Base-by-base conservation (phyloP, 1,284 basidiomycete genomes). In the Rhodotorula sp. region DNA sequence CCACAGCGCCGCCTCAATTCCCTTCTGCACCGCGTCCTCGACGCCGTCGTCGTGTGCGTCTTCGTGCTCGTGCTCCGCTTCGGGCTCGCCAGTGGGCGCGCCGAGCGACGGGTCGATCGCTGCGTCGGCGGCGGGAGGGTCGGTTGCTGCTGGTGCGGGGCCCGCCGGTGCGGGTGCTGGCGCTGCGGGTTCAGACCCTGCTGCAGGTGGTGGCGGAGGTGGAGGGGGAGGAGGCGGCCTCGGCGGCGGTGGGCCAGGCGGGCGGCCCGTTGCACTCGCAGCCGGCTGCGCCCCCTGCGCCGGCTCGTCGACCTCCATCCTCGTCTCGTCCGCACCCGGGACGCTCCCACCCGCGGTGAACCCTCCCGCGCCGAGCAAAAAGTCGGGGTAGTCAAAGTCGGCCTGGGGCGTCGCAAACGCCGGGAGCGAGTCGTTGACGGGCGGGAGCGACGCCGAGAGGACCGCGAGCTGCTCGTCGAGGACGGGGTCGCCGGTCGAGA, bases 371-470 rank as follows among this genome's bases (percentile, higher is more conserved):
- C 48, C 56, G 34, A 64, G 54, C 14, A 64, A 41, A 23, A 56
- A 64, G 0, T 64, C 63, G 54, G 63, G 63, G 23, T 64, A 64
- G 55, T 64, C 55, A 25, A 64, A 64, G 41, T 57, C 55, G 21
- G 46, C 55, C 25, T 64, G 62, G 3, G 54, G 53, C 16, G 34
- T 12, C 17, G 48, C 48, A 14, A 13, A 25, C 53, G 53, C 25
- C 25, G 25, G 12, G 53, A 19, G 13, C 53, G 17, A 13, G 52
- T 12, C n/a, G 19, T 41, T 10, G 21, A 9, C 5, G 4, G 13
- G 41, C 14, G 50, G 41, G 41, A 44, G 34, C 9, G 13, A 14
- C 27, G 48, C n/a, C 27, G 27, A 14, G 34, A 46, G 46, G 12
- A 48, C 49, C 3, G 63, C 55, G 34, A 48, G 34, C 54, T 48